A percentile compares a stretch with the other conserved stretches of the same genome.
Conservation (phyloP, 306 rosid genomes). For the Pterocarpus santalinus region DNA sequence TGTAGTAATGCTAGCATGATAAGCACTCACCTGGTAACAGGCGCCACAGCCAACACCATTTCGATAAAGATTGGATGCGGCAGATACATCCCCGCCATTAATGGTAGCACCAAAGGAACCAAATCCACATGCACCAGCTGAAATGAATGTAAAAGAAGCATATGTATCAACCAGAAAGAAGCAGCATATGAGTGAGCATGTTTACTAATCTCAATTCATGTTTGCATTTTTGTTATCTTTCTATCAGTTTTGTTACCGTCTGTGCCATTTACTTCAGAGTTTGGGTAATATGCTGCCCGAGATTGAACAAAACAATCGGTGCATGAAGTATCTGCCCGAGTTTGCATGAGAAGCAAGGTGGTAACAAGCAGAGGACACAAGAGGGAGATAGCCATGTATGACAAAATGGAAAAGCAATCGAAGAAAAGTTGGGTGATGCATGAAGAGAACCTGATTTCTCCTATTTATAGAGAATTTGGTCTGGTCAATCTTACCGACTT, state of each 20-base stretch:
- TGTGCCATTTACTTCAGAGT: conserved; percentile 81
- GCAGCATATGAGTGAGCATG: conserved; percentile 30
- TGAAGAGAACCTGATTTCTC: conserved; percentile 36
- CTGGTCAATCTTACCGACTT: conserved; percentile 55
- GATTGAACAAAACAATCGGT: conserved; percentile 73
- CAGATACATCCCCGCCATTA: conserved; percentile 88
- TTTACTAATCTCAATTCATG: conserved; percentile 34
- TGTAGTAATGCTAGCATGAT: conserved; percentile 12
- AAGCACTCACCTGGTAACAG: conserved; percentile 80
- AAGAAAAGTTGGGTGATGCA: conserved; percentile 44
- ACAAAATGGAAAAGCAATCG: conserved; percentile 23
- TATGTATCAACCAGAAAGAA: background rate
- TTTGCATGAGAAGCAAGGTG: conserved; percentile 68
- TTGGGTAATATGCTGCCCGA: conserved; percentile 83
- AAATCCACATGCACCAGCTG: conserved; percentile 86
- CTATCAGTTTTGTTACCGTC: conserved; percentile 62
- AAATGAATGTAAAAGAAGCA: conserved; percentile 30
- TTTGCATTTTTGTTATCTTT: background rate
- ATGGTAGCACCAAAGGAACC: conserved; percentile 92
- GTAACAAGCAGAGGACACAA: conserved; percentile 49
- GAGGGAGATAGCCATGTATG: conserved; percentile 63
- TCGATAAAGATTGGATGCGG: conserved; percentile 80
- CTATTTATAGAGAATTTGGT: conserved; percentile 66
- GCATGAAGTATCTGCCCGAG: conserved; percentile 64
- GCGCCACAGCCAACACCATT: conserved; percentile 94